These are phyloP conservation scores for Rheum nobile DNA, from an alignment of 148 eudicot genomes.

Conservation along the genomic window DNA sequence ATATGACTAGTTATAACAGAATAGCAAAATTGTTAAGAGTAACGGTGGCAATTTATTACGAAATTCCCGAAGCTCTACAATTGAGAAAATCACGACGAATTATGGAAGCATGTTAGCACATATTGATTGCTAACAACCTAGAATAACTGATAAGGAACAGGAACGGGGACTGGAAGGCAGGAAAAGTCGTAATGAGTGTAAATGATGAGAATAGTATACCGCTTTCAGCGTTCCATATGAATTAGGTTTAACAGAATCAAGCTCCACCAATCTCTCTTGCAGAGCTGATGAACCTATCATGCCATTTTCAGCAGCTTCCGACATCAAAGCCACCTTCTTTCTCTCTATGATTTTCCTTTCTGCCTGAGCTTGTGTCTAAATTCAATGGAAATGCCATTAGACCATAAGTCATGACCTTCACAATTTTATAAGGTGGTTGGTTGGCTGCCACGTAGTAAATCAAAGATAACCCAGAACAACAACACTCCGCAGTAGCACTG, in stretches of 20 bases:
- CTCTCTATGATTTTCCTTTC: constrained; percentile 75
- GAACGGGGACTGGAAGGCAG: too few relatives aligned
- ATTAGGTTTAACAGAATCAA: constrained; percentile 39
- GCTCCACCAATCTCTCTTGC: constrained; percentile 42
- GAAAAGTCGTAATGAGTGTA: neutral
- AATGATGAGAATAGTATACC: constrained; percentile 18
- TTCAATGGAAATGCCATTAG: neutral
- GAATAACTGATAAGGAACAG: too few relatives aligned
- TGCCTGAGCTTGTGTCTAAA: constrained; percentile 88
- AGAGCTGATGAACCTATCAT: constrained; percentile 25
- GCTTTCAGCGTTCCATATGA: constrained; percentile 80
- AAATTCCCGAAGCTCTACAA: too few relatives aligned
- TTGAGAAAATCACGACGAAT: too few relatives aligned
- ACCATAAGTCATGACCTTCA: neutral
- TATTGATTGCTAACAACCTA: too few relatives aligned
- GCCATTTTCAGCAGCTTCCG: constrained; percentile 44
- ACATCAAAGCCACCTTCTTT: constrained; percentile 47
- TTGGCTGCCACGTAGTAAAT: neutral
- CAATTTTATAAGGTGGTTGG: neutral
- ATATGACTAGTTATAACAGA: neutral
- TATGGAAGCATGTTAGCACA: too few relatives aligned
- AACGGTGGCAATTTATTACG: too few relatives aligned
- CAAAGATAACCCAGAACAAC: neutral
- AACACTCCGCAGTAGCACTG: neutral
- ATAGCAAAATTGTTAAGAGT: neutral